Evolutionary conservation across 345 rosid genomes (phyloP), one percentile per base, ranked within the genome.

Genomic region (Lepidium aucheri): DNA sequence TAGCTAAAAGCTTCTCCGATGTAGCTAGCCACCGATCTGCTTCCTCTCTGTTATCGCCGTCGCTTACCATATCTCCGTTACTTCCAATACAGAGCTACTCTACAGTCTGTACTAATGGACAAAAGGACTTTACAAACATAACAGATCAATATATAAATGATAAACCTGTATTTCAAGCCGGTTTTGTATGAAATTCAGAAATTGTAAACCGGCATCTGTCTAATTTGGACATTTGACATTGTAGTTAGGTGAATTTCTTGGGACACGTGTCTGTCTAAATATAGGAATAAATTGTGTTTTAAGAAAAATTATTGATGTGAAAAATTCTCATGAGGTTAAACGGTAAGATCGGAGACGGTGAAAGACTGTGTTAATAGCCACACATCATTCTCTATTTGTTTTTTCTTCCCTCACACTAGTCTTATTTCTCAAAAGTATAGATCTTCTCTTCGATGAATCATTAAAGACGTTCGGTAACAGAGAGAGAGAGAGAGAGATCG

Each of bases 1-100:
- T 72, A 3, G 79, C 77, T 3, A 92, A 65, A 1, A 87, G 93
- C 79, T 89, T 86, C 84, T 85, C 93, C 36, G 93, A 84, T 43
- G 82, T 78, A 9, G 68, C 64, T 12, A 87, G 74, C 87, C 91
- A 89, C 80, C 80, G 83, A 67, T 83, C 84, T 32, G 84, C 87
- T 63, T 89, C 42, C n/a, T n/a, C n/a, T n/a, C n/a, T n/a, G n/a
- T n/a, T n/a, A n/a, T n/a, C n/a, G 60, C 76, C 78, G 55, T 70
- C 75, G 16, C 63, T 70, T 77, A 70, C 61, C 79, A 79, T 66
- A 28, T 62, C 69, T 55, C 50, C 39, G 61, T 42, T 18, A 26
- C 49, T 38, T 38, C 12, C 22, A 38, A 26, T 4, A 67, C 65
- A 47, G 16, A 59, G 16, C 17, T 30, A 24, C 28, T 41, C 40